phyloP scores from a whole-genome alignment of 202 grass and related monocot genomes.

The Musa balbisiana region DNA sequence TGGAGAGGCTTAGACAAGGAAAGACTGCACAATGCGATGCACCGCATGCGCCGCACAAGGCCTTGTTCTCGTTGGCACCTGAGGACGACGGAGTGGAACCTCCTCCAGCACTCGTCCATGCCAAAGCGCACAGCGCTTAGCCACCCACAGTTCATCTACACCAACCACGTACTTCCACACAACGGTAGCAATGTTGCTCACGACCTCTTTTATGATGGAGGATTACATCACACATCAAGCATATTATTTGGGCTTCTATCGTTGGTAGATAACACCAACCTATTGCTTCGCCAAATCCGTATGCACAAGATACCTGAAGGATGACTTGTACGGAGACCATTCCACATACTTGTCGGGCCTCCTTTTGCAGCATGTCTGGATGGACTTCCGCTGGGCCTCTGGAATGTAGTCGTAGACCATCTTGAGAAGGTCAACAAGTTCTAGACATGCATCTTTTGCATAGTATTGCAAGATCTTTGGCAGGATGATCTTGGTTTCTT shows the following conservation, averaged over 20 bases:
- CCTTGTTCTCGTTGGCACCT: constrained; percentile 47
- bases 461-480: constrained; percentile 77
- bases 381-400: constrained; percentile 39
- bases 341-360: constrained; percentile 9
- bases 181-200: neutral
- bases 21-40: no score
- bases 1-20: no score
- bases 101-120: neutral
- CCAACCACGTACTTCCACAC: neutral
- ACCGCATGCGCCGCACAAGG: no score
- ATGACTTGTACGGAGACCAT: constrained; percentile 13
- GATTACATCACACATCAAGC: neutral
- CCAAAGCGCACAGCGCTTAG: neutral
- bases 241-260: neutral
- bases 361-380: constrained; percentile 8
- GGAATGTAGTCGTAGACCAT: constrained; percentile 63
- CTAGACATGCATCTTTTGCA: constrained; percentile 62
- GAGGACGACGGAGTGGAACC: constrained; percentile 12
- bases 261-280: neutral
- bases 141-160: neutral
- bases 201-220: neutral
- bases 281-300: constrained; percentile 7
- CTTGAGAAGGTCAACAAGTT: constrained; percentile 52
- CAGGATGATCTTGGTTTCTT: constrained; percentile 50
- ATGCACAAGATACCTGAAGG: constrained; percentile 21